A percentile compares a stretch with the other conserved stretches of the same genome.
Conservation (phyloP, 2,329 filamentous ascomycete genomes). For the Zalaria obscura region DNA sequence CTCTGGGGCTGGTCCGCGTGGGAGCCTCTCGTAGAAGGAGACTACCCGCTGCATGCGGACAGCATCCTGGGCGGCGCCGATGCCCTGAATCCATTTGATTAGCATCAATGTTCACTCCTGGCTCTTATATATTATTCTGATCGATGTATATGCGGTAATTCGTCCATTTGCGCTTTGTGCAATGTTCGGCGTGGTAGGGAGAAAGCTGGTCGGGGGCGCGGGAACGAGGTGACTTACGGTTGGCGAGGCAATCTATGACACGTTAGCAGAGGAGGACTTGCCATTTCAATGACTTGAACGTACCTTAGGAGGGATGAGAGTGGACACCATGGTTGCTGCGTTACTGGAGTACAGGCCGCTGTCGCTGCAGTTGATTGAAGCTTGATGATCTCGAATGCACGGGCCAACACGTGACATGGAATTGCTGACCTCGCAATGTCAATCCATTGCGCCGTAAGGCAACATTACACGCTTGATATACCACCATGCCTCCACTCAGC, state of each 20-base stretch:
- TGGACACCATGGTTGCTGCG: conserved; percentile 43
- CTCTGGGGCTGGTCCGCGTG: conserved; percentile 79
- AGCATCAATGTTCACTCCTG: conserved; percentile 8
- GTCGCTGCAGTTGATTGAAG: background rate
- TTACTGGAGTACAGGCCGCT: background rate
- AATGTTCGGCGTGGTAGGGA: background rate
- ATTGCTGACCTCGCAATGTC: conserved; percentile 2
- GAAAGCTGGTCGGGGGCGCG: background rate
- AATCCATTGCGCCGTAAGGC: background rate
- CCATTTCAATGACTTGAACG: conserved; percentile 11
- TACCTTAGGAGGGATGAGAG: conserved; percentile 98
- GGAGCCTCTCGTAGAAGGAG: conserved; percentile 97
- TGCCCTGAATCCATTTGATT: conserved; percentile 50
- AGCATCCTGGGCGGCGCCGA: conserved; percentile 89
- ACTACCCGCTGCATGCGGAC: conserved; percentile 96
- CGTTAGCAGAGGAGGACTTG: conserved; percentile 9
- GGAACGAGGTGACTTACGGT: conserved; percentile 46
- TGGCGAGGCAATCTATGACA: conserved; percentile 60
- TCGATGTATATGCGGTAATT: too few relatives aligned
- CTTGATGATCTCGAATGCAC: background rate
- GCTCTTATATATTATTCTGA: background rate
- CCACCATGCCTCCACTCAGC: conserved; percentile 23
- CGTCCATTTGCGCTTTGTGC: too few relatives aligned
- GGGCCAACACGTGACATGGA: background rate
- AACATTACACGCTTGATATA: background rate